Evolutionary conservation across 1,284 basidiomycete species (phyloP).

Genomic region (Moniliella sp.): DNA sequence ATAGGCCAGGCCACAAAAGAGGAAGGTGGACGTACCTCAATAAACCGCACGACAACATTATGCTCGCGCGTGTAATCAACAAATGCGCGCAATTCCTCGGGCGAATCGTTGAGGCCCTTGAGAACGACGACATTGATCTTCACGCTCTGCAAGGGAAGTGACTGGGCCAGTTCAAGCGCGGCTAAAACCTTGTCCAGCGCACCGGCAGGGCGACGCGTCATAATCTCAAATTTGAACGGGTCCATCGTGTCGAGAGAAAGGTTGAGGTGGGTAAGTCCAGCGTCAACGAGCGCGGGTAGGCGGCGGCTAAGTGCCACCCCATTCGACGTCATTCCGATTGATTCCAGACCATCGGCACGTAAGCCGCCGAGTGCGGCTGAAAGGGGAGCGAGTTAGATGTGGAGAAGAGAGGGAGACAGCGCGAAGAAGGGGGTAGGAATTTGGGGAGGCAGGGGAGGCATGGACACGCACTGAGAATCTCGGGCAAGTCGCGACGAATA

Average conservation of each 20-base stretch:
- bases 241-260: conserved; percentile 54
- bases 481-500: conserved; percentile 52
- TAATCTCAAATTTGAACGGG: conserved; percentile 64
- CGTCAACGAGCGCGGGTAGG: conserved; percentile 46
- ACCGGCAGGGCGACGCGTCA: conserved; percentile 46
- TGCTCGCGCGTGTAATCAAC: conserved; percentile 49
- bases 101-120: conserved; percentile 51
- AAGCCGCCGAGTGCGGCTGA: conserved; percentile 6
- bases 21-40: conserved; percentile 38
- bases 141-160: conserved; percentile 39
- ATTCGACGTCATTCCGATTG: conserved; percentile 68
- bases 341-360: conserved; percentile 43
- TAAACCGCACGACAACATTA: conserved; percentile 55
- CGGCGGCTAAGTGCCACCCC: conserved; percentile 54
- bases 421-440: not conserved
- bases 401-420: not conserved
- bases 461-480: conserved; percentile 45
- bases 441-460: not conserved
- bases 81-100: conserved; percentile 50
- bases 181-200: conserved; percentile 49
- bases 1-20: not conserved
- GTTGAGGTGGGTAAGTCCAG: conserved; percentile 62
- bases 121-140: conserved; percentile 68
- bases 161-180: conserved; percentile 46
- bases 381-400: not conserved